phyloP scores from a whole-genome alignment of 2,329 filamentous ascomycete species.

The Daldinia sp. region DNA sequence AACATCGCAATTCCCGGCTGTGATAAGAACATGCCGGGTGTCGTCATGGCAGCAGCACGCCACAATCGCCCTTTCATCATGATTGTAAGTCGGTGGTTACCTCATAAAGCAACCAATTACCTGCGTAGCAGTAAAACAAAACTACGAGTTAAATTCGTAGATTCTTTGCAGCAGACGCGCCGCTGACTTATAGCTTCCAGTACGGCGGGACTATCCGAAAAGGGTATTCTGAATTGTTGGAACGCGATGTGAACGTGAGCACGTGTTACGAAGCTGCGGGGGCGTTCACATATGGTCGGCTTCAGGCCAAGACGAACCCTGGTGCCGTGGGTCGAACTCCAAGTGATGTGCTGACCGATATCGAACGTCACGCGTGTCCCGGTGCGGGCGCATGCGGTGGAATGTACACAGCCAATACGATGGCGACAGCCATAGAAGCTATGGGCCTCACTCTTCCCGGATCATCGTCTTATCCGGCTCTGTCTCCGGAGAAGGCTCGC shows the following conservation, averaged over 20 bases:
- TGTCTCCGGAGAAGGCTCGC: constrained; percentile 84
- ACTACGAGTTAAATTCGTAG: neutral
- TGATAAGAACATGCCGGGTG: constrained; percentile 98
- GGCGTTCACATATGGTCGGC: constrained; percentile 80
- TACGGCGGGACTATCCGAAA: constrained; percentile 93
- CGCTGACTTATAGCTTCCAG: constrained; percentile 29
- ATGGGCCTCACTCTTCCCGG: constrained; percentile 87
- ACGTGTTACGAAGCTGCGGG: constrained; percentile 91
- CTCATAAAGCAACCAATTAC: neutral
- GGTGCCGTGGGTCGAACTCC: constrained; percentile 74
- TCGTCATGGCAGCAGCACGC: constrained; percentile 88
- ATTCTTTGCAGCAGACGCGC: neutral
- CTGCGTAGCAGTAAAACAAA: neutral
- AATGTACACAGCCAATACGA: constrained; percentile 94
- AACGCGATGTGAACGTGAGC: constrained; percentile 85
- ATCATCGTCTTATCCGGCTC: constrained; percentile 84
- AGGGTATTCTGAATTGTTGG: constrained; percentile 82
- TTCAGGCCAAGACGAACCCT: constrained; percentile 75
- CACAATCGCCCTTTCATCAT: constrained; percentile 94
- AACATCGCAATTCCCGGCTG: constrained; percentile 94
- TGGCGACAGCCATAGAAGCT: constrained; percentile 90
- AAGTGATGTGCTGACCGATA: constrained; percentile 84
- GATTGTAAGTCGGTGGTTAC: constrained; percentile 63
- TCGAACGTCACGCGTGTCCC: constrained; percentile 83
- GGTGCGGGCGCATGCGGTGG: constrained; percentile 80